Base-by-base conservation (phyloP, 2,329 filamentous ascomycete species). In the Colletotrichum abscissum region DNA sequence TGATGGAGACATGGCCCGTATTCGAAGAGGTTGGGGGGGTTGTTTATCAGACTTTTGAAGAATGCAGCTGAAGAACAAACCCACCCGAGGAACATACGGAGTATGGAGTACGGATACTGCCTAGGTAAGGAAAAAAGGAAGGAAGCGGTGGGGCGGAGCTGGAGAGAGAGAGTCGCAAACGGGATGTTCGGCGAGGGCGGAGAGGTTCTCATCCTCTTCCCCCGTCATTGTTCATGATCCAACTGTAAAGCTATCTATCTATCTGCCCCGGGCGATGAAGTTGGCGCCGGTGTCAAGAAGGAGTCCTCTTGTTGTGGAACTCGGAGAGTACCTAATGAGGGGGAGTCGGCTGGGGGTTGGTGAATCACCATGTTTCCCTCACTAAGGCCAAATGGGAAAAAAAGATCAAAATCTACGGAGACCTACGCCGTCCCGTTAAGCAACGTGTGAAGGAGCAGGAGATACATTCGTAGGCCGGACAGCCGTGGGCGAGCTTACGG, bases 231-330 rank as follows among this genome's bases (percentile, higher is more conserved):
- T 35, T 35, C 33, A 35, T 54, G 38, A 19, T 19, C 16, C 38
- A 42, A 42, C 28, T 63, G 30, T 42, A 52, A 69, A 35, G 30
- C 22, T 57, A n/a, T 26, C 28, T 28, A 22, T 42, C 26, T 54
- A 42, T 42, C 30, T 54, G 33, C 38, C 69, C 58, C 52, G n/a
- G 26, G 52, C 54, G 12, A 59, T 22, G 26, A 49, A 16, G 30
- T 63, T 63, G 49, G 57, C 64, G 55, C 57, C 49, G 38, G 28
- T 33, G 19, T 60, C 24, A 9, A 19, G 9, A 5, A 26, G n/a
- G 35, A 49, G 26, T 55, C 35, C 62, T 54, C 30, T 55, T 64
- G 68, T 33, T 71, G 64, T 68, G 63, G 63, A 30, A 69, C 38
- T 42, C 9, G 35, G 24, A 8, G 63, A 22, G 22, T 22, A 2